Evolutionary conservation across 208 protist species (phyloP).

Genomic region (Crithidia acanthocephali): DNA sequence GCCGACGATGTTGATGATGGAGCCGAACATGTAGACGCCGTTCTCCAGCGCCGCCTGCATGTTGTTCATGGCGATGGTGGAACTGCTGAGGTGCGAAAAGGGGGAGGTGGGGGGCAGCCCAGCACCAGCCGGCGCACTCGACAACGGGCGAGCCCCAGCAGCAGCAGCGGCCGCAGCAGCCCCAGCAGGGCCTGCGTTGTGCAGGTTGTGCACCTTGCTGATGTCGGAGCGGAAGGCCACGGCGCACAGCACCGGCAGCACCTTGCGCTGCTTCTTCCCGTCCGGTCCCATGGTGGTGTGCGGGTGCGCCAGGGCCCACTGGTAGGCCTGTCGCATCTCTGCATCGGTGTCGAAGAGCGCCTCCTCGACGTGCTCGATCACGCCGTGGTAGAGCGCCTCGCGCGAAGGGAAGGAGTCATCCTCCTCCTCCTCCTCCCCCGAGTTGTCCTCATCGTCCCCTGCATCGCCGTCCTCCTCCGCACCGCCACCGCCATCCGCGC

Average conservation of each 20-base stretch:
- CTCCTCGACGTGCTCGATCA: slow-evolving; percentile 82
- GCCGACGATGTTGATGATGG: slow-evolving; percentile 84
- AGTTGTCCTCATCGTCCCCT: slow-evolving; percentile 35
- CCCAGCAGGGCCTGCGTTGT: too few species aligned
- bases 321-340: slow-evolving; percentile 78
- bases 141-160: not conserved
- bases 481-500: slow-evolving; percentile 11
- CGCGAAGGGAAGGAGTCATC: slow-evolving; percentile 72
- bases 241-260: slow-evolving; percentile 84
- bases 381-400: slow-evolving; percentile 74
- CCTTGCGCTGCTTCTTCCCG: slow-evolving; percentile 45
- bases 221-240: slow-evolving; percentile 77
- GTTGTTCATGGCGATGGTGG: slow-evolving; percentile 19
- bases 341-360: slow-evolving; percentile 83
- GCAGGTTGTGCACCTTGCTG: slow-evolving; percentile 23
- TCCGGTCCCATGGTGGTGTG: slow-evolving; percentile 40
- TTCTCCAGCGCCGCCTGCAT: slow-evolving; percentile 52
- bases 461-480: slow-evolving; percentile 22
- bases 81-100: slow-evolving; percentile 11
- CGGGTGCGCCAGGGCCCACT: slow-evolving; percentile 37
- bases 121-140: not conserved
- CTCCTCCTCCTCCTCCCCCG: slow-evolving; percentile 38
- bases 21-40: slow-evolving; percentile 61
- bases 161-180: not conserved
- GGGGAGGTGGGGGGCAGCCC: not conserved